Conservation (phyloP, 2,329 filamentous ascomycete species). For the Ascocoryne sarcoides region DNA sequence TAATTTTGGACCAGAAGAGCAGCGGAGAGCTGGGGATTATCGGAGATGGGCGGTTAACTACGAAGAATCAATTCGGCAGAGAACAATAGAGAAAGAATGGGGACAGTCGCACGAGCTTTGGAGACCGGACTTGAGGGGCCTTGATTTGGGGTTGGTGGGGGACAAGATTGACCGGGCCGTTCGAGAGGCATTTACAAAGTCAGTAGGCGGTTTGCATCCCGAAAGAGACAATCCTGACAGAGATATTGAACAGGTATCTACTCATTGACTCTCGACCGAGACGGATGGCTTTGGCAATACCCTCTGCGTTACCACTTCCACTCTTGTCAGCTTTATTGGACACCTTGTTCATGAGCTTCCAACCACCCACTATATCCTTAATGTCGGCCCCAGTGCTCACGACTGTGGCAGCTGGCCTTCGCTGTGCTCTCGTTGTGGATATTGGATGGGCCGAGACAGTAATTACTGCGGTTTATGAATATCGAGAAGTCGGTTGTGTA, state of each 20-base stretch:
- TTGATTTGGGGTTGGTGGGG: constrained; percentile 71
- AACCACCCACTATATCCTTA: constrained; percentile 71
- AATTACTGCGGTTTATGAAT: constrained; percentile 83
- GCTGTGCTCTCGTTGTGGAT: constrained; percentile 81
- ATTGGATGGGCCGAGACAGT: constrained; percentile 88
- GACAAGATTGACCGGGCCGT: constrained; percentile 81
- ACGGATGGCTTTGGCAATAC: constrained; percentile 65
- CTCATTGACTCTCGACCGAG: constrained; percentile 69
- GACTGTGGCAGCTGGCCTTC: constrained; percentile 69
- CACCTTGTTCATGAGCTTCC: constrained; percentile 72
- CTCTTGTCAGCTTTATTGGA: constrained; percentile 68
- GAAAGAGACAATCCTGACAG: constrained; percentile 6
- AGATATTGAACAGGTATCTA: constrained; percentile 40
- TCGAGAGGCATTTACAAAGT: constrained; percentile 75
- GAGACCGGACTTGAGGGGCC: constrained; percentile 60
- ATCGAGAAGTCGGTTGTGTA: constrained; percentile 65
- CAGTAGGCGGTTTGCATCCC: constrained; percentile 36
- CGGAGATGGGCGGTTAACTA: constrained; percentile 55
- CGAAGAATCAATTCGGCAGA: constrained; percentile 38
- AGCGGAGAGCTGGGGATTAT: constrained; percentile 74
- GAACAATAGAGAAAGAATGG: constrained; percentile 46
- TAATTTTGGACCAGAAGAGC: constrained; percentile 65
- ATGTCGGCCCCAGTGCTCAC: constrained; percentile 69
- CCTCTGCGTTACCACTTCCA: constrained; percentile 68
- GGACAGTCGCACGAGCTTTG: constrained; percentile 65